Evolutionary conservation across 2,329 filamentous ascomycete species (phyloP), one percentile per base, ranked within the genome.

Genomic region (Botrytis tulipae): DNA sequence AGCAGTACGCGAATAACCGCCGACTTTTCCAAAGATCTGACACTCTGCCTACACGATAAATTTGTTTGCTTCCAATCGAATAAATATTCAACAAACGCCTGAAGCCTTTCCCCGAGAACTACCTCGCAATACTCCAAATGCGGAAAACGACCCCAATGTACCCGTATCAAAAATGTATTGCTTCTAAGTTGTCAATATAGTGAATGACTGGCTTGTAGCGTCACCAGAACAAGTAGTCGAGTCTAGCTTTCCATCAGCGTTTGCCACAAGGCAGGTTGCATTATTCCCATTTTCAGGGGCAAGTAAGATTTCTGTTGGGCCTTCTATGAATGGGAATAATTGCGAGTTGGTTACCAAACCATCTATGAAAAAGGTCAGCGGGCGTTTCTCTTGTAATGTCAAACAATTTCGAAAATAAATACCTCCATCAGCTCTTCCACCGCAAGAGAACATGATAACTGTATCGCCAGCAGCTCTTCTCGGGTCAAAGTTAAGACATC

Each of bases 401-500:
- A 44, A 48, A 12, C 9, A 18, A 12, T 37, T 32, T 9, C 40
- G 1, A 35, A n/a, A 32, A 57, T 37, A 72, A 70, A 63, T 74
- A 74, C 73, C 81, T 16, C 88, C 88, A 74, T 87, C 88, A 29
- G 87, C 87, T 35, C 87, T 82, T 18, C 88, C 88, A 66, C 88
- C 88, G 76, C 88, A 90, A 18, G 87, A 89, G 77, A 89, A 90
- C 60, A 90, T 83, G 61, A 86, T 78, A 29, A 88, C 86, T 77
- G 88, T 87, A 76, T 86, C 85, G 12, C 86, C 87, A 2, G 83
- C 81, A 3, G 82, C 80, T 35, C 87, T 84, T 60, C 87, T 84
- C 18, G 85, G 84, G 75, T 90, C 87, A 74, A 88, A 88, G 82
- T 88, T 89, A 77, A 88, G 82, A 78, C 88, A 90, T 61, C 87